Base-by-base conservation (phyloP, 1,284 basidiomycete species). In the Uromyces viciae-fabae region DNA sequence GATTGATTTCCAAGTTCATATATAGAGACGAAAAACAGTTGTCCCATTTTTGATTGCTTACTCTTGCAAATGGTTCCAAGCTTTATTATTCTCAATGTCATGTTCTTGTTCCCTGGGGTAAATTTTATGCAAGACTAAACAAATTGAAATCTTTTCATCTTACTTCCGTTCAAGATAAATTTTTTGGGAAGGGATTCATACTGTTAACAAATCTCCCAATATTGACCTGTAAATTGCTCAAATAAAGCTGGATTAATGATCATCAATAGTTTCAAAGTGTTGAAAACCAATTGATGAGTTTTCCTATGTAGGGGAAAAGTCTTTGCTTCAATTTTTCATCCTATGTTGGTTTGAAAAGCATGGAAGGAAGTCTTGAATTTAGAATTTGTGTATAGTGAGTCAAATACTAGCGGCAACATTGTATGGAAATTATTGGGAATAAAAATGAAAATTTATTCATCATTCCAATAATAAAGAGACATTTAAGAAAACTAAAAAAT, bases 261-360 rank as follows among this genome's bases (percentile, higher is more conserved):
- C 95, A 99, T 99, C 87, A 98, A 97, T 82, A 99, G 87, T 86
- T 97, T 99, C 86, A 99, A 89, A 2, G 97, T 96, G 85, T 98
- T 98, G 88, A 97, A 99, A 28, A 99, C 95, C 91, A 99, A 95
- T 81, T 94, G 94, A 84, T 99, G 96, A 85, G 99, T 99, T 68
- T 97, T 98, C 82, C 95, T 95, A 49, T 22, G 22, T 49, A 19
- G 25, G 69, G 69, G 42, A 28, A 68, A 64, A 66, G 81, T 33
- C 71, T 60, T 14, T 77, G 28, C 33, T 33, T 22, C 33, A n/a
- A n/a, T n/a, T n/a, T n/a, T n/a, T n/a, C n/a, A n/a, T n/a, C n/a
- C n/a, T n/a, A n/a, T 42, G 42, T 69, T 56, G 25, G 22, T 3
- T 54, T 62, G 40, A 0, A 56, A 43, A 28, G 43, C 28, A 19